Evolutionary conservation across 768 basidiomycete genomes (phyloP), one percentile per base, ranked within the genome.

Genomic region (Leccinum pellstonianum): DNA sequence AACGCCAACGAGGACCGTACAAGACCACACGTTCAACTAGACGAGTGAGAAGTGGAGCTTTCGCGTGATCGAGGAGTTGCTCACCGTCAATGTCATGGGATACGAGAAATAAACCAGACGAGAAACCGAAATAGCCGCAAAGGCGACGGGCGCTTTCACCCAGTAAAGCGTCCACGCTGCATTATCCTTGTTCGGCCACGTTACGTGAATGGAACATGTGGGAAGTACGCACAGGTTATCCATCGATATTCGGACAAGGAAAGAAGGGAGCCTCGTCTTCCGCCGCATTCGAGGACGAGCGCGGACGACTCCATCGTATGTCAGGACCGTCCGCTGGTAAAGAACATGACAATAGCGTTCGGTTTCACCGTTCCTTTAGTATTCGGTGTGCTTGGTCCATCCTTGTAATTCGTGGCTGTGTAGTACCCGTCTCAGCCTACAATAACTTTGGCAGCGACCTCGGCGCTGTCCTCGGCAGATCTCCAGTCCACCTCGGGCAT

Each of bases 11-110:
- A 96, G 80, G 61, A 89, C 79, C 6, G 89, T 88, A 64, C 98
- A 88, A 47, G 90, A 91, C 83, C 93, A 94, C 74, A 97, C 97
- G 65, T 92, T 92, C 50, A 98, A 83, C 86, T 95, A 71, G 17
- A 5, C 41, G 9, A 43, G 9, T 43, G 41, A 43, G 41, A 43
- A 5, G n/a, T 43, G n/a, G 41, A n/a, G n/a, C 41, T 10, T 43
- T n/a, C 19, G 23, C 33, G 38, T 8, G 17, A 55, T 59, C 6
- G 17, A 52, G 62, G 58, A 55, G 43, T 23, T 27, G 67, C 85
- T 51, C 68, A 92, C 93, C 57, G 91, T 93, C 64, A 95, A 78
- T 1, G 93, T 95, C 84, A 94, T 86, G 5, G 93, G 93, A 70
- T 93, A 94, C 11, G 91, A 93, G 25, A 94, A 80, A 68, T 92